Conservation (phyloP, 441 rosid species). For the Populus tomentosa region DNA sequence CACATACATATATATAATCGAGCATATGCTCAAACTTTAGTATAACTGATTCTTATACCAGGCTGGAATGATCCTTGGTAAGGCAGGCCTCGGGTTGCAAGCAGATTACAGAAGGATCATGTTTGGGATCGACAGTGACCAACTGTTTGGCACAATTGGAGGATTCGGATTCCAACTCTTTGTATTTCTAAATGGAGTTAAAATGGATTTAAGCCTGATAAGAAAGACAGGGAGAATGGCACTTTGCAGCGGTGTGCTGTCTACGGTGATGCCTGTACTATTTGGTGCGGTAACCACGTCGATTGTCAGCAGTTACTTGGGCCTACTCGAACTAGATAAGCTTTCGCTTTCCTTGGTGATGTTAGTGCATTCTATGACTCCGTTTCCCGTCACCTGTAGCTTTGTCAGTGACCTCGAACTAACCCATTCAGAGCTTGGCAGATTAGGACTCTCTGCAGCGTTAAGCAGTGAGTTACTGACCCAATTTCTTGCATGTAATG, state of each 20-base stretch:
- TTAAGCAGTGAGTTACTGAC: constrained; percentile 23
- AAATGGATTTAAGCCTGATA: neutral
- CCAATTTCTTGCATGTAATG: neutral
- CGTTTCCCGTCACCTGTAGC: constrained; percentile 42
- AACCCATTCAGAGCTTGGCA: constrained; percentile 59
- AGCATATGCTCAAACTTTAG: no score
- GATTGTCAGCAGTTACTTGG: neutral
- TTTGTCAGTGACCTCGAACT: constrained; percentile 50
- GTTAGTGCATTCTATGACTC: constrained; percentile 25
- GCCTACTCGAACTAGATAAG: neutral
- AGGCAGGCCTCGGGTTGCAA: neutral
- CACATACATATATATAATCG: no score
- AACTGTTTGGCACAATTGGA: neutral
- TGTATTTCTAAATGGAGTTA: neutral
- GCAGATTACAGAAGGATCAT: neutral
- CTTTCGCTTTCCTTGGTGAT: neutral
- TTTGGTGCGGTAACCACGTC: constrained; percentile 5
- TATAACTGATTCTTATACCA: no score
- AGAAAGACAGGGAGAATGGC: neutral
- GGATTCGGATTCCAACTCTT: neutral
- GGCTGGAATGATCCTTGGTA: neutral
- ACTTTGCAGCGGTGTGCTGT: constrained; percentile 26
- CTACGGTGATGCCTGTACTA: constrained; percentile 26
- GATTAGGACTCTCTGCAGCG: constrained; percentile 40
- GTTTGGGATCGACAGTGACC: neutral